Conservation (phyloP, 2,329 filamentous ascomycete genomes). For the Cytospora schulzeri region DNA sequence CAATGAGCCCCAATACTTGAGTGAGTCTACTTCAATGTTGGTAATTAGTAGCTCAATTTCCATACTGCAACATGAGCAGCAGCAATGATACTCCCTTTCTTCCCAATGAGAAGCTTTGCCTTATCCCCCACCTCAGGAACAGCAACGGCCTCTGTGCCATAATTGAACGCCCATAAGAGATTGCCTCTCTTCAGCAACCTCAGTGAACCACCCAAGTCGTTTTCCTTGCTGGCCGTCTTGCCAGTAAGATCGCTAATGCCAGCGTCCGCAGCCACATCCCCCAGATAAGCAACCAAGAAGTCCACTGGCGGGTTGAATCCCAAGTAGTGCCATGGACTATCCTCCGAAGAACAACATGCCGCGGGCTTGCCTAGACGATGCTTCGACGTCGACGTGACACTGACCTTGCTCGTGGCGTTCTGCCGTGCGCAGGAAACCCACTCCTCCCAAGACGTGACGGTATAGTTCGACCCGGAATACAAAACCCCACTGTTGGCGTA, state of each 20-base stretch:
- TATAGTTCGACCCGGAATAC: constrained; percentile 29
- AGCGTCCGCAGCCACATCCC: constrained; percentile 28
- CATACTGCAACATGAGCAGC: constrained; percentile 30
- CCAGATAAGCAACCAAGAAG: constrained; percentile 30
- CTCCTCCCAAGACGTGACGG: constrained; percentile 30
- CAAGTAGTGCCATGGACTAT: constrained; percentile 28
- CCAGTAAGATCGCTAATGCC: constrained; percentile 28
- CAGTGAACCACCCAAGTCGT: constrained; percentile 29
- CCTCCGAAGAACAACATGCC: constrained; percentile 28
- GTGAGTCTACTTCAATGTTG: background rate
- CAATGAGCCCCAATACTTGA: no score
- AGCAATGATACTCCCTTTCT: constrained; percentile 24
- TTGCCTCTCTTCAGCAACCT: constrained; percentile 28
- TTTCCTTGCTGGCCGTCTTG: constrained; percentile 23
- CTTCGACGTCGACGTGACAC: constrained; percentile 29
- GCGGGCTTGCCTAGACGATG: constrained; percentile 30
- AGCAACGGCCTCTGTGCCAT: constrained; percentile 29
- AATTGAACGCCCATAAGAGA: constrained; percentile 32
- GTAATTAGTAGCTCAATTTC: constrained; percentile 14
- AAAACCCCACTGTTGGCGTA: constrained; percentile 30
- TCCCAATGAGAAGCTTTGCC: constrained; percentile 26
- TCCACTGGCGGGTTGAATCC: constrained; percentile 32
- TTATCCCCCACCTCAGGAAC: constrained; percentile 17
- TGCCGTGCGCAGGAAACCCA: constrained; percentile 29
- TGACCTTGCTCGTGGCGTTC: constrained; percentile 28